Conservation (phyloP, 2,329 filamentous ascomycete species). For the Epicoccum sorghinum region DNA sequence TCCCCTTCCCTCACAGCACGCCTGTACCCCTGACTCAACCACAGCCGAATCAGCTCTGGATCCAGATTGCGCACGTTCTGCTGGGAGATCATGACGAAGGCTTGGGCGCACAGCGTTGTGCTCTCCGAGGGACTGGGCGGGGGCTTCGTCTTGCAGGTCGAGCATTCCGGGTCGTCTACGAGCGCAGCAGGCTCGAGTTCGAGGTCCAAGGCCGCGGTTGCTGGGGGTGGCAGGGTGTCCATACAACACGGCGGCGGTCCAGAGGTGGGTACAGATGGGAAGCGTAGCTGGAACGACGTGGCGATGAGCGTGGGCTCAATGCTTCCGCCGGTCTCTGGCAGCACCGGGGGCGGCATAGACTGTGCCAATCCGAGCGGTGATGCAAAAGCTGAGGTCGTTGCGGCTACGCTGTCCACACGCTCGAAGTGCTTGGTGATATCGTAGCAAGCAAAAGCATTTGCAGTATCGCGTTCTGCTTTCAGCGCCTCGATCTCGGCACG, state of each 20-base stretch:
- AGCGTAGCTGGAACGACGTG: background rate
- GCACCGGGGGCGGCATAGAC: background rate
- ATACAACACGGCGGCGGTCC: conserved; percentile 38
- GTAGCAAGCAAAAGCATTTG: conserved; percentile 13
- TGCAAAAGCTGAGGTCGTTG: background rate
- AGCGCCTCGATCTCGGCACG: conserved; percentile 35
- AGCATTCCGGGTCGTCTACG: conserved; percentile 24
- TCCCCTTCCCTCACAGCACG: conserved; percentile 37
- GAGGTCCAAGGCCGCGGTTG: background rate
- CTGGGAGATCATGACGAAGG: conserved; percentile 43
- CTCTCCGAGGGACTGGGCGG: conserved; percentile 35
- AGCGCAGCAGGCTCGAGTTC: background rate
- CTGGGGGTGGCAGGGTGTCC: conserved; percentile 8
- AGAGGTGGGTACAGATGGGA: background rate
- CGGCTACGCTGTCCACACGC: background rate
- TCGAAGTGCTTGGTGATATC: conserved; percentile 10
- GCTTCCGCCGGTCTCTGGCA: background rate
- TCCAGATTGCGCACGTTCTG: conserved; percentile 44
- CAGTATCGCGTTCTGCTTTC: conserved; percentile 23
- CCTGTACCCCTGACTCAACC: conserved; percentile 40
- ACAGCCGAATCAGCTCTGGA: conserved; percentile 36
- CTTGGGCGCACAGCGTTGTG: conserved; percentile 44
- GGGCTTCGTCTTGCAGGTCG: conserved; percentile 33
- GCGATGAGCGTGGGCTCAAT: background rate
- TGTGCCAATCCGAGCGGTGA: background rate